Base-by-base conservation (phyloP, 202 grass and related monocot genomes). In the Brachypodium distachyon region DNA sequence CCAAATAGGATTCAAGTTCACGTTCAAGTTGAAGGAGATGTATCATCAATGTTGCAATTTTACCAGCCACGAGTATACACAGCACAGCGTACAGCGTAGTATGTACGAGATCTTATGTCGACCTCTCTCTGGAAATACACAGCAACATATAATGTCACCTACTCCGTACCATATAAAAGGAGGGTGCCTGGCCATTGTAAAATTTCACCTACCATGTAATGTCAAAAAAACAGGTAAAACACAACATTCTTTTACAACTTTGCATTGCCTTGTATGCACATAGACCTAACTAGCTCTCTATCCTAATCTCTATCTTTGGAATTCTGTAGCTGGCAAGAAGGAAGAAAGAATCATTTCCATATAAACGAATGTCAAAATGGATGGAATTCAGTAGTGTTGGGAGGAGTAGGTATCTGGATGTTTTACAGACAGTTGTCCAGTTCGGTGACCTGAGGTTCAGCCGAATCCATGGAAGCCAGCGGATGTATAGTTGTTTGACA, bases 381-480 rank as follows among this genome's bases (percentile, higher is more conserved):
- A 27, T 4, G 23, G 49, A 46, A 28, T 50, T 47, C 26, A 9
- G 57, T 11, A 6, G 31, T 33, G 39, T 81, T 18, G 38, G 4
- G 3, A 12, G 4, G 3, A 12, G 41, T 60, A 34, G 55, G 23
- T 70, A 8, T 84, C 70, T 33, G 9, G 16, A 54, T 48, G 6
- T 70, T 65, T 42, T 66, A 43, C 38, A 78, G 12, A 67, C 29
- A 61, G 4, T 42, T 64, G 37, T 37, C n/a, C n/a, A 3, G 0
- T 11, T 2, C 0, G 23, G 48, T n/a, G n/a, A n/a, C n/a, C 74
- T 58, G 39, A 29, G 55, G n/a, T 74, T 94, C 83, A 98, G 55
- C 96, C 96, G 28, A 89, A 92, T 82, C 93, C 91, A 51, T 98
- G 96, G 46, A 98, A 95, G 9, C 96, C 96, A 0, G 78, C 91